phyloP scores from a whole-genome alignment of 2,329 filamentous ascomycete species.

The Aureobasidium sp. region DNA sequence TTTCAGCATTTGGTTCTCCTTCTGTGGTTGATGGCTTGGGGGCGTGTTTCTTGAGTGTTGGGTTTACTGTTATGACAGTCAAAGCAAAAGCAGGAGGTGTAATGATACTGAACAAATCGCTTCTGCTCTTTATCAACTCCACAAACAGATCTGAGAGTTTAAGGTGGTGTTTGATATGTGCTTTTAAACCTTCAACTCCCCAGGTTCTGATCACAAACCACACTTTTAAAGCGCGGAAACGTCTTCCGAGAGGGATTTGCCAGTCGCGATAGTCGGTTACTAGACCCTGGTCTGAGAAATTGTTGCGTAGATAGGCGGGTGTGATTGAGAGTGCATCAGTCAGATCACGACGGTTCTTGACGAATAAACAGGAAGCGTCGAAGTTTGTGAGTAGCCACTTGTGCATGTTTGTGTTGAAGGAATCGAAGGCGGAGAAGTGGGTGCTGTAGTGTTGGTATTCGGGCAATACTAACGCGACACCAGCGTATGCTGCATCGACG shows the following conservation, averaged over 20 bases:
- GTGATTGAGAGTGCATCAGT: conserved; percentile 72
- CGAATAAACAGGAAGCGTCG: conserved; percentile 73
- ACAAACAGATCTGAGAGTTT: conserved; percentile 64
- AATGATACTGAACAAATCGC: conserved; percentile 69
- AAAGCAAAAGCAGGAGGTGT: conserved; percentile 70
- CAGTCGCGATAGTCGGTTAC: conserved; percentile 96
- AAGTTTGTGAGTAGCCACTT: conserved; percentile 97
- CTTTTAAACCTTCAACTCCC: conserved; percentile 67
- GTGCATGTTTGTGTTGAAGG: conserved; percentile 93
- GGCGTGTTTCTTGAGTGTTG: conserved; percentile 26
- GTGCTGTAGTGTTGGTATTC: conserved; percentile 66
- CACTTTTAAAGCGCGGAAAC: conserved; percentile 84
- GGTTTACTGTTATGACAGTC: conserved; percentile 64
- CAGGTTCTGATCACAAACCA: conserved; percentile 90
- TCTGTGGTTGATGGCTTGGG: conserved; percentile 17
- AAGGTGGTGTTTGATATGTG: conserved; percentile 65
- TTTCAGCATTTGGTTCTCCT: conserved; percentile 16
- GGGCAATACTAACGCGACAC: conserved; percentile 72
- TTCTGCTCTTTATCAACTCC: conserved; percentile 48
- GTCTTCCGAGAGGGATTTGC: conserved; percentile 86
- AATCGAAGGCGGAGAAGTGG: conserved; percentile 64
- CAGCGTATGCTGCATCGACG: conserved; percentile 88
- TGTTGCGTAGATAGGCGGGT: conserved; percentile 75
- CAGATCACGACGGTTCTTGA: conserved; percentile 68
- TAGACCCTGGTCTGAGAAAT: conserved; percentile 69